phyloP scores from a whole-genome alignment of 1,284 basidiomycete genomes.

The Tranzscheliella williamsii region DNA sequence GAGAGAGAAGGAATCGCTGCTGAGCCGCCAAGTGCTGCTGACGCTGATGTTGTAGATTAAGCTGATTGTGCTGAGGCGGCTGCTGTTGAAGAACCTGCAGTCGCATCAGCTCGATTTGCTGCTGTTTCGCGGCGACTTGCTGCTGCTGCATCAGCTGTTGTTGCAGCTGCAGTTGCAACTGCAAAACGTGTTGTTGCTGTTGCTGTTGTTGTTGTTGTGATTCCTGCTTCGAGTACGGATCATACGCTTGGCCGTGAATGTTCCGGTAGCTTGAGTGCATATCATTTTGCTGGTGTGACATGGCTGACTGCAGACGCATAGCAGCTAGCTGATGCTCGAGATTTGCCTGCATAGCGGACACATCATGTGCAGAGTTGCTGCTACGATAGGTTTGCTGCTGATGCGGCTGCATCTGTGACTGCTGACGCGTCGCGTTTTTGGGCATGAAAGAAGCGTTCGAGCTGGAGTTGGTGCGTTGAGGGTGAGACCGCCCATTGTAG shows the following conservation, averaged over 20 bases:
- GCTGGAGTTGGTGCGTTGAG: conserved; percentile 21
- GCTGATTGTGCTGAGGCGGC: conserved; percentile 29
- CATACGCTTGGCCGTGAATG: conserved; percentile 31
- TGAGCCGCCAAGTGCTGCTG: conserved; percentile 31
- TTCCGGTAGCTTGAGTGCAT: conserved; percentile 1
- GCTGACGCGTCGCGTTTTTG: conserved; percentile 7
- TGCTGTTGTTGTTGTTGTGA: conserved; percentile 38
- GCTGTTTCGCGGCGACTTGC: conserved; percentile 33
- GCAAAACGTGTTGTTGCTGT: conserved; percentile 35
- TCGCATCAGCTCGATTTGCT: conserved; percentile 44
- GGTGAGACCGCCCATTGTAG: too few relatives aligned
- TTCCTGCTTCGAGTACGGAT: conserved; percentile 17
- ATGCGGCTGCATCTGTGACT: conserved; percentile 8
- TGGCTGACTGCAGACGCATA: conserved; percentile 38
- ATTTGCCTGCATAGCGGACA: conserved; percentile 20
- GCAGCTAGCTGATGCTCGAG: conserved; percentile 48
- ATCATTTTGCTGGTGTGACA: conserved; percentile 17
- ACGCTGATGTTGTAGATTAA: conserved; percentile 8
- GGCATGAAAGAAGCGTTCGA: conserved; percentile 13
- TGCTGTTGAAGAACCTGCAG: conserved; percentile 45
- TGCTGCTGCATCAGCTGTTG: conserved; percentile 26
- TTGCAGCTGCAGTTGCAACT: conserved; percentile 35
- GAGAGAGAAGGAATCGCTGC: conserved; percentile 47
- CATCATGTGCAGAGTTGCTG: conserved; percentile 13
- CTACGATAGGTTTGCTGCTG: conserved; percentile 15